Percentiles rank a stretch among this genome's conserved stretches.
phyloP scores from a whole-genome alignment of 768 basidiomycete genomes.

The Lentinus brumalis region DNA sequence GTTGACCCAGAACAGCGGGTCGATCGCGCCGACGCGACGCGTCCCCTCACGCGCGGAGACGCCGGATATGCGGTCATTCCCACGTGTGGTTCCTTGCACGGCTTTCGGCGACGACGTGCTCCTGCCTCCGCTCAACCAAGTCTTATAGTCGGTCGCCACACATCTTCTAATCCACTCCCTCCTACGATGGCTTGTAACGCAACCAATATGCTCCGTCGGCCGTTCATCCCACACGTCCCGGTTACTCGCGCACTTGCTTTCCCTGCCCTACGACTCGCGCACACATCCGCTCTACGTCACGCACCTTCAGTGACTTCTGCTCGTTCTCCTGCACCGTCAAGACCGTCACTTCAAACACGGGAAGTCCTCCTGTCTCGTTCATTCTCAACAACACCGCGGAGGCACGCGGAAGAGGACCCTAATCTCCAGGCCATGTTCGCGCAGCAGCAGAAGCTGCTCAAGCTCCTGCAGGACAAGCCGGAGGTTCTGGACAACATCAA shows the following conservation, averaged over 20 bases:
- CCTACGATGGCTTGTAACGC: not conserved
- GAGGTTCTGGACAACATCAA: constrained; percentile 20
- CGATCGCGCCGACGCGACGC: constrained; percentile 18
- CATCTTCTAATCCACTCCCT: not conserved
- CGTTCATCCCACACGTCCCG: constrained; percentile 1
- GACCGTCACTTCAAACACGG: not conserved
- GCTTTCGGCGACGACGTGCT: not conserved
- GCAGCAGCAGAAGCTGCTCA: constrained; percentile 19
- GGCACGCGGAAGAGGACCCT: constrained; percentile 10
- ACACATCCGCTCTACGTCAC: constrained; percentile 17
- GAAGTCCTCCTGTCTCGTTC: constrained; percentile 9
- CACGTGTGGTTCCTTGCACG: constrained; percentile 2
- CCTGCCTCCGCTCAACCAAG: not conserved
- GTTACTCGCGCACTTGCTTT: constrained; percentile 3
- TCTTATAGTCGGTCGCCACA: not conserved
- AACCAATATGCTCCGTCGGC: constrained; percentile 9
- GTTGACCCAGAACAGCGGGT: too few species aligned
- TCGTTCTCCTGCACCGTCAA: constrained; percentile 4
- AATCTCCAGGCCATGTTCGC: constrained; percentile 14
- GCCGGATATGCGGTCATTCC: constrained; percentile 17
- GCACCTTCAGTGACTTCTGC: not conserved
- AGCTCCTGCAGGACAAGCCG: constrained; percentile 19
- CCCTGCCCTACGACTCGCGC: constrained; percentile 10
- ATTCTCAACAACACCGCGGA: constrained; percentile 13
- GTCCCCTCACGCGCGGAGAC: constrained; percentile 7